phyloP scores from a whole-genome alignment of 495 filamentous ascomycete genomes.

The Trichoderma parareesei region DNA sequence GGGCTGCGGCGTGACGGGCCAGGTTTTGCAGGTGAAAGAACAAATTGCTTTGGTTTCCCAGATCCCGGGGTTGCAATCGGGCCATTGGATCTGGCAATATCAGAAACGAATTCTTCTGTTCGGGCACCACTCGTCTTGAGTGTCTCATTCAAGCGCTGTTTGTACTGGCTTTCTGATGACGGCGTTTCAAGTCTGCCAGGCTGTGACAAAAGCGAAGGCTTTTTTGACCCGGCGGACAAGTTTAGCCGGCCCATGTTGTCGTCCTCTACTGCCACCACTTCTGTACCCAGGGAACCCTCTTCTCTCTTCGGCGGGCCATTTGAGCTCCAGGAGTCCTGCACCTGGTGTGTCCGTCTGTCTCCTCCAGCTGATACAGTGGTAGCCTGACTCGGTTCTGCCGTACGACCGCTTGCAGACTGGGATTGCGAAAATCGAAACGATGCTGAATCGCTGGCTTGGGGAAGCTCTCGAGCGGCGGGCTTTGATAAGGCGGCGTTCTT shows the following conservation, averaged over 20 bases:
- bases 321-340: not conserved
- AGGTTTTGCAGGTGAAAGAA: not conserved
- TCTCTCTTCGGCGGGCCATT: conserved; percentile 5
- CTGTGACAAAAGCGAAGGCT: conserved; percentile 12
- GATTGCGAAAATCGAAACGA: conserved; percentile 13
- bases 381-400: not conserved
- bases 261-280: conserved; percentile 6
- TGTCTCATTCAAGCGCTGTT: not conserved
- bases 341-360: not conserved
- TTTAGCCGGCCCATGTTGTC: conserved; percentile 24
- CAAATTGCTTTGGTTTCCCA: not conserved
- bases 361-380: not conserved
- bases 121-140: conserved; percentile 3
- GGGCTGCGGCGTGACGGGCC: not conserved
- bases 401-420: conserved; percentile 7
- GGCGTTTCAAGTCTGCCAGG: conserved; percentile 9
- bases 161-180: not conserved
- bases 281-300: not conserved
- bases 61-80: not conserved
- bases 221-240: conserved; percentile 17
- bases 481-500: conserved; percentile 27
- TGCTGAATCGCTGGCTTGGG: conserved; percentile 19
- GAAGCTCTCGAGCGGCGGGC: conserved; percentile 25
- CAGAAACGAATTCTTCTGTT: not conserved
- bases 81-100: not conserved